Percentiles rank a stretch among this genome's conserved stretches.
Evolutionary conservation across 1,284 basidiomycete species (phyloP).

Genomic region (Golubevia pallescens): DNA sequence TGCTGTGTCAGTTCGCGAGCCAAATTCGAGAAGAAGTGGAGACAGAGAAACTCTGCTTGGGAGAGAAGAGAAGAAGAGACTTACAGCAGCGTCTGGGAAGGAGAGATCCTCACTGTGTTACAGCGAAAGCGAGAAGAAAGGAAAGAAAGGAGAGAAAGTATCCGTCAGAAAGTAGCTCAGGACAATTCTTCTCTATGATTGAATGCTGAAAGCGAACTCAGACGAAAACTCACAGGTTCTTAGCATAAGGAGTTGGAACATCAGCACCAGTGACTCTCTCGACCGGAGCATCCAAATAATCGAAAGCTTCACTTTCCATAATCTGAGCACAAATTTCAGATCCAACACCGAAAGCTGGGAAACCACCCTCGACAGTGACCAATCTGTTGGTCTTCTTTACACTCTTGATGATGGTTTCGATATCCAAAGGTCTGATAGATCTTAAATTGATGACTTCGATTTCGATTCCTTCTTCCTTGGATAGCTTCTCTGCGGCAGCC

Average conservation of each 20-base stretch:
- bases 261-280: conserved; percentile 95
- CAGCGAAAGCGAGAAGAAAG: too few species aligned
- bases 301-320: conserved; percentile 76
- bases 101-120: conserved; percentile 41
- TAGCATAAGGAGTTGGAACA: too few species aligned
- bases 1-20: too few species aligned
- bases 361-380: conserved; percentile 94
- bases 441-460: conserved; percentile 98
- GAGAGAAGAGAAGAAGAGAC: too few species aligned
- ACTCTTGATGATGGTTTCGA: conserved; percentile 91
- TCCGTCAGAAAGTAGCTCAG: too few species aligned
- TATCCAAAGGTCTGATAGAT: conserved; percentile 92
- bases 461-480: conserved; percentile 90
- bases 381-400: conserved; percentile 98
- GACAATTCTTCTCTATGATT: background rate
- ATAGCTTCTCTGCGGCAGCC: conserved; percentile 82
- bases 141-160: too few species aligned
- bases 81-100: conserved; percentile 45
- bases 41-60: too few species aligned
- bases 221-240: too few species aligned
- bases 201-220: too few species aligned
- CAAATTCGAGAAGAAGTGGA: too few species aligned
- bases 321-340: conserved; percentile 97
- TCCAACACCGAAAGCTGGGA: conserved; percentile 97
- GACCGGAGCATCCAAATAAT: conserved; percentile 95